These are phyloP conservation scores for Yamadazyma trypodendri DNA, from an alignment of 1,139 yeast genomes.

Conservation along the genomic window DNA sequence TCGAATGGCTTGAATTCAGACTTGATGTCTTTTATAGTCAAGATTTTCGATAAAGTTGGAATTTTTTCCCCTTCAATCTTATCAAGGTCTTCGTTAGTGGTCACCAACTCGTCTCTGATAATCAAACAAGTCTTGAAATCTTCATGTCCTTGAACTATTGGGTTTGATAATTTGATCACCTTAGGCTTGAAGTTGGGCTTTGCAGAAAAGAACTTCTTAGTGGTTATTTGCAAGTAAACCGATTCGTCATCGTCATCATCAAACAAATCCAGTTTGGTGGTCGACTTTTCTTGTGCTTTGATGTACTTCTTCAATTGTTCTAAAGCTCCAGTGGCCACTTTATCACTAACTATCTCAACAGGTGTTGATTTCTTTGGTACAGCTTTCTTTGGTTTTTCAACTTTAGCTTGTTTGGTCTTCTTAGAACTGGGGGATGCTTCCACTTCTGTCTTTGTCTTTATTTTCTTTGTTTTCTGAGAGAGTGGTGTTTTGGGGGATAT, in stretches of 20 bases:
- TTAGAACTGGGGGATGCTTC: conserved; percentile 22
- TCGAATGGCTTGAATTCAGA: conserved; percentile 69
- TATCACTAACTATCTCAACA: conserved; percentile 16
- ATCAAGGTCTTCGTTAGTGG: conserved; percentile 56
- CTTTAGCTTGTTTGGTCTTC: conserved; percentile 15
- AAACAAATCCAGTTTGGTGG: conserved; percentile 31
- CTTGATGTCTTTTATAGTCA: conserved; percentile 59
- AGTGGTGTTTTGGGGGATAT: conserved; percentile 23
- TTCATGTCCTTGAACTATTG: conserved; percentile 35
- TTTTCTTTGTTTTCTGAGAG: conserved; percentile 17
- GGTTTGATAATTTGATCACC: conserved; percentile 52
- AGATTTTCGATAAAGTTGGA: conserved; percentile 46
- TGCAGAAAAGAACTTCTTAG: conserved; percentile 61
- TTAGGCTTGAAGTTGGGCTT: conserved; percentile 75
- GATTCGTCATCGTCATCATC: conserved; percentile 52
- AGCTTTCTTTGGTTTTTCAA: conserved; percentile 10
- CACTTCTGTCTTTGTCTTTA: conserved; percentile 16
- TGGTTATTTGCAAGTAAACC: conserved; percentile 59
- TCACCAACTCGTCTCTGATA: conserved; percentile 65
- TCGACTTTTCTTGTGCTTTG: conserved; percentile 23
- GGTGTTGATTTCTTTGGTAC: conserved; percentile 1
- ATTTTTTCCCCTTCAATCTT: conserved; percentile 56
- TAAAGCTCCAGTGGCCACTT: conserved; percentile 45
- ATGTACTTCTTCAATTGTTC: conserved; percentile 50
- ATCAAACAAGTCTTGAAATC: conserved; percentile 68